These are phyloP conservation scores for Huntiella bhutanensis DNA, from an alignment of 2,329 filamentous ascomycete species.

Conservation along the genomic window DNA sequence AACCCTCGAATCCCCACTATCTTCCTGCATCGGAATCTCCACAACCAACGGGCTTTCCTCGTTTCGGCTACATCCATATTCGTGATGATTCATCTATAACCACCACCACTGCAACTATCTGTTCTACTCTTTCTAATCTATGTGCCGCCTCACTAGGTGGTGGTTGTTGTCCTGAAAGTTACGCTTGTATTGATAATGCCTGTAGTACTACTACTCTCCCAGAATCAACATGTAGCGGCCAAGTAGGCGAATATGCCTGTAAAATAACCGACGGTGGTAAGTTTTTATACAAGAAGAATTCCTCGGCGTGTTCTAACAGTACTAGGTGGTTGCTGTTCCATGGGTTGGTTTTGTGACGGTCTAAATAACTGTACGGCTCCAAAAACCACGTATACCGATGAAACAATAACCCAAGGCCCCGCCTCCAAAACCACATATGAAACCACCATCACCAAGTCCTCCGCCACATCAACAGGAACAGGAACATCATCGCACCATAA, in stretches of 20 bases:
- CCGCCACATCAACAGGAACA: background rate
- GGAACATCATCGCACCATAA: background rate
- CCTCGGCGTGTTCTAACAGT: background rate
- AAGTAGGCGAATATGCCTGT: slow-evolving; percentile 1
- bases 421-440: background rate
- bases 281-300: background rate
- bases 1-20: too few relatives aligned
- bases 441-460: background rate
- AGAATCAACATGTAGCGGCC: slow-evolving; percentile 1
- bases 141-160: slow-evolving; percentile 24
- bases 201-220: slow-evolving; percentile 13
- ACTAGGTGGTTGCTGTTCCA: slow-evolving; percentile 26
- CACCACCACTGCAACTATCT: slow-evolving; percentile 7
- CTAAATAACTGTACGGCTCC: slow-evolving; percentile 24
- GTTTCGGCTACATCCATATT: background rate
- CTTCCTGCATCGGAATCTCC: background rate
- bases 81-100: too few relatives aligned
- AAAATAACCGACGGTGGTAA: background rate
- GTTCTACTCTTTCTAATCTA: slow-evolving; percentile 15
- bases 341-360: slow-evolving; percentile 25
- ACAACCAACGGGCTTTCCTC: background rate
- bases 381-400: slow-evolving; percentile 20
- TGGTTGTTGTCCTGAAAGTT: slow-evolving; percentile 29
- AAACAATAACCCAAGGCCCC: background rate
- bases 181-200: slow-evolving; percentile 25